Base-by-base conservation (phyloP, 805 yeast species). In the Schwanniomyces pseudopolymorphus region DNA sequence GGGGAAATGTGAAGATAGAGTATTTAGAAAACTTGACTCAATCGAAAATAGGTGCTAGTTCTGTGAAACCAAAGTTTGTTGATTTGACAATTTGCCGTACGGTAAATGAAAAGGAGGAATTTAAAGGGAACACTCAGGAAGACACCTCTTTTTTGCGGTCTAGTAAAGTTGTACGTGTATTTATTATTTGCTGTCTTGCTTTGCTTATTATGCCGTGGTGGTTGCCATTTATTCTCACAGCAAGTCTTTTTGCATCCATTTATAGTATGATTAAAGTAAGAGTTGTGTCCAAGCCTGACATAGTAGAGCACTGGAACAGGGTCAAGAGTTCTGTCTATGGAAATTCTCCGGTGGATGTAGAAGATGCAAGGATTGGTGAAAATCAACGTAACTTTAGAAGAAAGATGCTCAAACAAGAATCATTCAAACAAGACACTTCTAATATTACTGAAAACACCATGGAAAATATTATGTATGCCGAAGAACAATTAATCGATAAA, bases 1-100 rank as follows among this genome's bases (percentile, higher is more conserved):
- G 79, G 76, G 76, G 75, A 40, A 58, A 60, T 16, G 61, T 78
- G 42, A 75, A 72, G 36, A 69, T 82, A 46, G 69, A 71, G 27
- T 83, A 72, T 55, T 67, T 83, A 28, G 67, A 72, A 5, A 74
- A 70, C 43, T 57, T 76, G 35, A 80, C 83, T 0, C 58, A 61
- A 1, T 66, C 74, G 5, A 60, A 57, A 17, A 66, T 79, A 13
- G 73, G 70, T 17, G 69, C 66, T 5, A 55, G 61, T 3, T 50
- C 55, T 2, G 74, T 76, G 1, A 59, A 64, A 48, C 81, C 85
- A 4, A 70, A 72, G 44, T 67, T 83, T 54, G 77, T 83, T n/a
- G 83, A 83, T 56, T 64, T 83, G 39, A 53, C 54, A 2, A 56
- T 68, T 13, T 60, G 80, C 0, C 47, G 53, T 17, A 22, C 33